Evolutionary conservation across 352 stramenopile genomes (phyloP).

Genomic region (Pythium diclinum): DNA sequence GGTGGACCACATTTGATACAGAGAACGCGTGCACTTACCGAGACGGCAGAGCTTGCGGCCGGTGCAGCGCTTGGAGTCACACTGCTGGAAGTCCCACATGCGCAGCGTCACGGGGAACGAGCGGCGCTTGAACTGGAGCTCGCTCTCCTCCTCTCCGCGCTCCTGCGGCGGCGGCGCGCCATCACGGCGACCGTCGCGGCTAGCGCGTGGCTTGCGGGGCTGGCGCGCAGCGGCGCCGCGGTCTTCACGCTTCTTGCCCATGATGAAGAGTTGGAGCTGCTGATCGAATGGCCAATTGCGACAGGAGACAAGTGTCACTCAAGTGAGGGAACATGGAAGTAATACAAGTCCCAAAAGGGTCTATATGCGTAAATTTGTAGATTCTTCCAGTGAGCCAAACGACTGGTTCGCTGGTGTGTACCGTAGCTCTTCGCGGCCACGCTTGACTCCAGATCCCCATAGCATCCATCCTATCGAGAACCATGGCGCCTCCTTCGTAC

Average conservation of each 20-base stretch:
- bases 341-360: background rate
- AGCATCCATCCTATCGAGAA: background rate
- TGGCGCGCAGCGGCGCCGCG: slow-evolving; percentile 10
- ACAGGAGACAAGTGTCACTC: slow-evolving; percentile 5
- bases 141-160: slow-evolving; percentile 61
- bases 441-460: background rate
- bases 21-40: slow-evolving; percentile 26
- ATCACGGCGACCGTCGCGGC: slow-evolving; percentile 25
- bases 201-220: slow-evolving; percentile 22
- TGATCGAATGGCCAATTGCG: slow-evolving; percentile 8
- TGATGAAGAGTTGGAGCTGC: slow-evolving; percentile 8
- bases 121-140: slow-evolving; percentile 59
- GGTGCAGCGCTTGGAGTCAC: slow-evolving; percentile 94
- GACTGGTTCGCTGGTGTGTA: background rate
- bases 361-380: background rate
- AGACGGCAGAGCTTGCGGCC: slow-evolving; percentile 91
- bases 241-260: slow-evolving; percentile 37
- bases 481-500: slow-evolving; percentile 65
- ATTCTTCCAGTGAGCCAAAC: background rate
- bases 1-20: background rate
- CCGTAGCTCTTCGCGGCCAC: background rate
- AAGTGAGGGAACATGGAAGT: background rate
- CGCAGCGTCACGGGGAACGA: slow-evolving; percentile 81
- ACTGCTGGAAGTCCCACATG: slow-evolving; percentile 97
- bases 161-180: background rate